phyloP scores from a whole-genome alignment of 73 alveolate species.

The Tetrahymena malaccensis region DNA sequence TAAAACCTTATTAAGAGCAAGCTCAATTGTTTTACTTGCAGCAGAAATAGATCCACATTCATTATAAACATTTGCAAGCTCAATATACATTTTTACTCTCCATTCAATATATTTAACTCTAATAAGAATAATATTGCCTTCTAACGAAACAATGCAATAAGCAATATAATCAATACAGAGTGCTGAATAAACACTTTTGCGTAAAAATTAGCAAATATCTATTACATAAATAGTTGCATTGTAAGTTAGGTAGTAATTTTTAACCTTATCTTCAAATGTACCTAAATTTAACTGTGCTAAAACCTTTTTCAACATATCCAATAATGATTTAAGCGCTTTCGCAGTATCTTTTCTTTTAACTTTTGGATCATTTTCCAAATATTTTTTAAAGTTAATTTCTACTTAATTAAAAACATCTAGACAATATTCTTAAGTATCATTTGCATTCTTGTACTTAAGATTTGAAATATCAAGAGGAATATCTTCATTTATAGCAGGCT shows the following conservation, averaged over 20 bases:
- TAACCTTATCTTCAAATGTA: constrained; percentile 31
- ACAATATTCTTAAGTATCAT: not conserved
- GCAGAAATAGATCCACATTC: constrained; percentile 80
- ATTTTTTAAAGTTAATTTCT: constrained; percentile 7
- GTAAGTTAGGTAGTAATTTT: constrained; percentile 6
- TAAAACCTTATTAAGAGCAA: constrained; percentile 75
- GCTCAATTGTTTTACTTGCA: constrained; percentile 71
- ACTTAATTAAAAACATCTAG: constrained; percentile 5
- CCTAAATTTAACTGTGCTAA: constrained; percentile 20
- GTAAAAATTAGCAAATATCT: constrained; percentile 23
- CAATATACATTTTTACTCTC: constrained; percentile 84
- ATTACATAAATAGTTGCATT: constrained; percentile 22
- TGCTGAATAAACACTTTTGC: not conserved
- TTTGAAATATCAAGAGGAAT: not conserved
- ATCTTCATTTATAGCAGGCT: not conserved
- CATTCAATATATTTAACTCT: constrained; percentile 85
- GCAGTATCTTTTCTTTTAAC: constrained; percentile 29
- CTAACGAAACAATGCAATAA: constrained; percentile 76
- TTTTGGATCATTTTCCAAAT: constrained; percentile 25
- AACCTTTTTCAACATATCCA: constrained; percentile 6
- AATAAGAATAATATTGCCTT: constrained; percentile 80
- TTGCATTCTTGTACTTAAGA: not conserved
- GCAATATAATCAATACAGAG: constrained; percentile 59
- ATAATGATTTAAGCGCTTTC: constrained; percentile 5
- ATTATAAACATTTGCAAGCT: constrained; percentile 78